phyloP scores from a whole-genome alignment of 2,329 filamentous ascomycete species.

The Madurella fahalii region DNA sequence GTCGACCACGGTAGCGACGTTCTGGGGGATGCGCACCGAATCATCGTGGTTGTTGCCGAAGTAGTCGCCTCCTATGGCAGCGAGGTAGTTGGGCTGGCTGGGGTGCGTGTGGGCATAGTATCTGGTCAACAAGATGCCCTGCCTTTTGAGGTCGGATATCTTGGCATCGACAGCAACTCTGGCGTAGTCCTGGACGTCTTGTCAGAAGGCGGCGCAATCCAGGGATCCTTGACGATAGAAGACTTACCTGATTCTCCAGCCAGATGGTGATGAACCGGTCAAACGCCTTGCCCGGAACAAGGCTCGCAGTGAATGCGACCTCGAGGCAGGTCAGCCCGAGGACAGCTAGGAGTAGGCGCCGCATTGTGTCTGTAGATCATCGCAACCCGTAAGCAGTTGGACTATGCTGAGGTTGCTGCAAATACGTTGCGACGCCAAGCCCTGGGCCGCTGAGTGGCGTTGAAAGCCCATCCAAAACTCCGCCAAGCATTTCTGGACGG shows the following conservation, averaged over 20 bases:
- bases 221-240: not conserved
- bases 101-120: slow-evolving; percentile 46
- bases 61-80: slow-evolving; percentile 44
- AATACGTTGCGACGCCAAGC: slow-evolving; percentile 6
- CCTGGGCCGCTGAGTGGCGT: too few relatives aligned
- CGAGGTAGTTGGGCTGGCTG: slow-evolving; percentile 46
- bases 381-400: not conserved
- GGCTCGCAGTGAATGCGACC: slow-evolving; percentile 7
- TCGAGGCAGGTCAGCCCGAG: slow-evolving; percentile 8
- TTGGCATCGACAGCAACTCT: slow-evolving; percentile 38
- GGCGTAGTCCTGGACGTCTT: slow-evolving; percentile 39
- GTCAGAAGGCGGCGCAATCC: not conserved
- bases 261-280: slow-evolving; percentile 43
- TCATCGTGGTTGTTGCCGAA: slow-evolving; percentile 46
- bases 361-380: slow-evolving; percentile 14
- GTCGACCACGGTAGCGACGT: slow-evolving; percentile 45
- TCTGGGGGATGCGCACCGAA: slow-evolving; percentile 39
- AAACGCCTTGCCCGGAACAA: slow-evolving; percentile 37
- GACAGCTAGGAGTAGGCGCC: slow-evolving; percentile 2
- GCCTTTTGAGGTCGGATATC: slow-evolving; percentile 38
- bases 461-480: too few relatives aligned
- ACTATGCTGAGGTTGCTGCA: not conserved
- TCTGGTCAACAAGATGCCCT: slow-evolving; percentile 42
- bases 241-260: slow-evolving; percentile 41
- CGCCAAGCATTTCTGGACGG: too few relatives aligned